Evolutionary conservation across 768 basidiomycete species (phyloP).

Genomic region (Cystofilobasidium ferigula): DNA sequence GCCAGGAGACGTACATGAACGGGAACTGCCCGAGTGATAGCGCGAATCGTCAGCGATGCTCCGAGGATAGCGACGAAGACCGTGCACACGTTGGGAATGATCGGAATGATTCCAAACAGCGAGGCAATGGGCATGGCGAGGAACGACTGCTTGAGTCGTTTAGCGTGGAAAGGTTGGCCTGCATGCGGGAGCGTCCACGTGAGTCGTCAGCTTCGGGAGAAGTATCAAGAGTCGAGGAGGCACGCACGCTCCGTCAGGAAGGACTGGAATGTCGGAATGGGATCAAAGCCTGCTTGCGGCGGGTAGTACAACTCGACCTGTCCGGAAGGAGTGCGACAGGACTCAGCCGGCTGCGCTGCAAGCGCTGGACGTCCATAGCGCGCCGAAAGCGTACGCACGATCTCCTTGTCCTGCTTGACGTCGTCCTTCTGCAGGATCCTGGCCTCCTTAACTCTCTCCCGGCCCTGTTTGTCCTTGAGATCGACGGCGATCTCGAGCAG

Average conservation of each 20-base stretch:
- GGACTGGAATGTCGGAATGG: neutral
- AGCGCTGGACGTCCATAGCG: neutral
- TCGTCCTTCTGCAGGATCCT: neutral
- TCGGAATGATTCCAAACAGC: neutral
- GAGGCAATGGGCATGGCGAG: neutral
- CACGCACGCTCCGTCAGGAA: neutral
- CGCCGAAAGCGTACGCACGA: neutral
- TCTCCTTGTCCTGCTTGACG: neutral
- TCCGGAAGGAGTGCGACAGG: neutral
- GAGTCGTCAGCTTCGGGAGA: neutral
- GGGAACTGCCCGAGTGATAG: neutral
- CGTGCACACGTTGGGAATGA: neutral
- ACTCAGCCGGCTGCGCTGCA: neutral
- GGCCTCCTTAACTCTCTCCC: neutral
- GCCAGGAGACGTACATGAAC: constrained; percentile 5
- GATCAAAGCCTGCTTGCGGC: neutral
- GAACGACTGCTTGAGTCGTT: neutral
- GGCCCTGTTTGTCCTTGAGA: neutral
- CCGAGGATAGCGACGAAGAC: no score
- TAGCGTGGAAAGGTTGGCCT: neutral
- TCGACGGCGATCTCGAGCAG: neutral
- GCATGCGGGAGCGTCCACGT: neutral
- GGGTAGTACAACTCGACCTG: constrained; percentile 1
- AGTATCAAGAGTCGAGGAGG: neutral
- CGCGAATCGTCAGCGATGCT: neutral